phyloP scores from a whole-genome alignment of 2,329 filamentous ascomycete species.

The Paecilomyces fulvus region DNA sequence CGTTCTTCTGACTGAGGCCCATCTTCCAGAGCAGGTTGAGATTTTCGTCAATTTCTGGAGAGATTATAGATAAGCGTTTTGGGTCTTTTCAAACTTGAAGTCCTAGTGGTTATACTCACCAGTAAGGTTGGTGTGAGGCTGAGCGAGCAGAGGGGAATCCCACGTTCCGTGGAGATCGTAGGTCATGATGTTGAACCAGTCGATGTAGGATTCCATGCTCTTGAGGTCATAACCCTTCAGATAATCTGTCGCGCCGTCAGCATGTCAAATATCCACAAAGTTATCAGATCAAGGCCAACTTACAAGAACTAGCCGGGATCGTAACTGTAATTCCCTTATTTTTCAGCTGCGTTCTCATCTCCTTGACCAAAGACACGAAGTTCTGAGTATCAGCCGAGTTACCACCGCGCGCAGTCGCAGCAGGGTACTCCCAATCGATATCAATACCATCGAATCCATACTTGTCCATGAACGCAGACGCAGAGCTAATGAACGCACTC shows the following conservation, averaged over 20 bases:
- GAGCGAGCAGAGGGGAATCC: constrained; percentile 8
- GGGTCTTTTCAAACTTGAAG: neutral
- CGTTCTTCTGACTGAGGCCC: constrained; percentile 16
- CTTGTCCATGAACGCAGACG: constrained; percentile 31
- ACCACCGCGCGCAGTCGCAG: constrained; percentile 32
- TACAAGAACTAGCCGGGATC: neutral
- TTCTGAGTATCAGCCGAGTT: constrained; percentile 25
- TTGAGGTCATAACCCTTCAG: constrained; percentile 17
- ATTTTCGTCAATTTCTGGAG: constrained; percentile 19
- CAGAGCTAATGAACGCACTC: constrained; percentile 26
- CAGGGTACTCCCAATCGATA: constrained; percentile 39
- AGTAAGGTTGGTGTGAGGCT: constrained; percentile 23
- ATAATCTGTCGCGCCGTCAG: constrained; percentile 12
- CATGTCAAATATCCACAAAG: neutral
- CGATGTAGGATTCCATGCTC: constrained; percentile 8
- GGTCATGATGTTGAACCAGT: constrained; percentile 18
- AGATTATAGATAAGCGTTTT: neutral
- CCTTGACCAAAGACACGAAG: constrained; percentile 13
- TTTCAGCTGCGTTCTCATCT: constrained; percentile 4
- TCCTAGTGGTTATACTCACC: neutral
- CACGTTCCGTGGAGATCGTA: constrained; percentile 20
- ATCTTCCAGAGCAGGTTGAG: constrained; percentile 20
- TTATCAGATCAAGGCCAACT: neutral
- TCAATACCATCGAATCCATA: constrained; percentile 41
- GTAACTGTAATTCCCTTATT: constrained; percentile 1